Evolutionary conservation across 495 filamentous ascomycete genomes (phyloP).

Genomic region (Neurospora pannonica): DNA sequence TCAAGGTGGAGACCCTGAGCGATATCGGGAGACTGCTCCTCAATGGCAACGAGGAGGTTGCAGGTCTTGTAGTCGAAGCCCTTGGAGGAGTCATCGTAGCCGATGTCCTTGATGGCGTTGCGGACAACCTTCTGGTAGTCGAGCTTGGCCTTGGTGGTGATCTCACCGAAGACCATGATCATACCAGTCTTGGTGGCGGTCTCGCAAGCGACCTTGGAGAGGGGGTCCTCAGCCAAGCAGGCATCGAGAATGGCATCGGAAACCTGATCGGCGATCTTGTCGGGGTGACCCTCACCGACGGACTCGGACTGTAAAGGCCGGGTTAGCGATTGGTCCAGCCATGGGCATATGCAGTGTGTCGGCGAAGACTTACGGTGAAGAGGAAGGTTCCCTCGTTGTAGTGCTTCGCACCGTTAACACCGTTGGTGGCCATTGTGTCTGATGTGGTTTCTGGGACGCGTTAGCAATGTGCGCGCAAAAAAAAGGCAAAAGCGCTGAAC

Average conservation of each 20-base stretch:
- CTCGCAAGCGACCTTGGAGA: conserved; percentile 98
- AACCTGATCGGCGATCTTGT: conserved; percentile 98
- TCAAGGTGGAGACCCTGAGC: conserved; percentile 97
- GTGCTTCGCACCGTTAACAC: conserved; percentile 35
- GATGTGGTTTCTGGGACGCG: conserved; percentile 51
- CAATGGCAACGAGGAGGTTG: conserved; percentile 97
- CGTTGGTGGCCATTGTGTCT: conserved; percentile 26
- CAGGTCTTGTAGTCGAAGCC: conserved; percentile 99
- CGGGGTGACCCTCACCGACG: conserved; percentile 94
- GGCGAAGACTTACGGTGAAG: conserved; percentile 61
- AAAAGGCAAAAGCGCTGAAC: background rate
- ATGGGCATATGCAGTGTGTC: background rate
- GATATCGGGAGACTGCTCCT: conserved; percentile 98
- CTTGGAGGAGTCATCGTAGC: conserved; percentile 93
- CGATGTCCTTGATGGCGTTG: conserved; percentile 92
- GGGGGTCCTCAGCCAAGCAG: conserved; percentile 83
- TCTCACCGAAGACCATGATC: conserved; percentile 99
- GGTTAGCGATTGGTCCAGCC: conserved; percentile 8
- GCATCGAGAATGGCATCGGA: conserved; percentile 98
- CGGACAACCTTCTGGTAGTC: conserved; percentile 99
- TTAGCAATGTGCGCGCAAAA: conserved; percentile 31
- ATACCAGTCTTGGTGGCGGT: conserved; percentile 99
- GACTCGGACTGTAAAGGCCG: conserved; percentile 65
- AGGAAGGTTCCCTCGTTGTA: conserved; percentile 71
- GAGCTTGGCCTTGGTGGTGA: conserved; percentile 87